Percentiles rank a stretch among this genome's conserved stretches.
These are phyloP conservation scores for Neurospora pannonica DNA, from an alignment of 495 filamentous ascomycete genomes.

Conservation along the genomic window DNA sequence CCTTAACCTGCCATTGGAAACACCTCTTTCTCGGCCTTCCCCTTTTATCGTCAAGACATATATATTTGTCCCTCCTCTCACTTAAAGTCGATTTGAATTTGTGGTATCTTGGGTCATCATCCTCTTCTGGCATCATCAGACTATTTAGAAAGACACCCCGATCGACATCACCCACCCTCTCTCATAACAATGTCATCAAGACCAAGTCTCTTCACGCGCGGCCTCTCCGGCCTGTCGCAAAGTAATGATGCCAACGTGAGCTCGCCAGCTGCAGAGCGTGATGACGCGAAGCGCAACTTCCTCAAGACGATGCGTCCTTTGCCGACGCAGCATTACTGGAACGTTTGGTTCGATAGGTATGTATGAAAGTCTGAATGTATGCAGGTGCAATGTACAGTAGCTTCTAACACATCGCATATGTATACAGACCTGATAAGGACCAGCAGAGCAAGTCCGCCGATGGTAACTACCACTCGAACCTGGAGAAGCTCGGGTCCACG, in stretches of 20 bases:
- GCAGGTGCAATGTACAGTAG: background rate
- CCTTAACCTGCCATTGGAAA: background rate
- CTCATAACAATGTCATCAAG: conserved; percentile 33
- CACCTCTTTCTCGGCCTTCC: background rate
- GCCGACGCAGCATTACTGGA: conserved; percentile 53
- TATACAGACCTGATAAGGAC: background rate
- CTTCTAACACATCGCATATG: background rate
- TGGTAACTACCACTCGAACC: conserved; percentile 49
- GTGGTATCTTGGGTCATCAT: background rate
- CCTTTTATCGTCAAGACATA: background rate
- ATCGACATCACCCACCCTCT: background rate
- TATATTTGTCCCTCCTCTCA: background rate
- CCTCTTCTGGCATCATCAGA: background rate
- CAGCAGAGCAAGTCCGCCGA: conserved; percentile 32
- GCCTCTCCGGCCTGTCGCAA: conserved; percentile 43
- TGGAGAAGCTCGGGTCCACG: conserved; percentile 56
- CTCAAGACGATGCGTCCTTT: conserved; percentile 49
- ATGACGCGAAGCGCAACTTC: conserved; percentile 51
- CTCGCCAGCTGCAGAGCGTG: conserved; percentile 46
- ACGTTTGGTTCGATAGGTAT: conserved; percentile 49
- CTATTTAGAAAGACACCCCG: background rate
- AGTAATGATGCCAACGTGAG: conserved; percentile 39
- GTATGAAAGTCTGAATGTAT: conserved; percentile 1
- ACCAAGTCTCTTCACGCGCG: conserved; percentile 44
- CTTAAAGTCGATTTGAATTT: background rate